phyloP scores from a whole-genome alignment of 2,329 filamentous ascomycete genomes.

The Fusarium cyanostomum region DNA sequence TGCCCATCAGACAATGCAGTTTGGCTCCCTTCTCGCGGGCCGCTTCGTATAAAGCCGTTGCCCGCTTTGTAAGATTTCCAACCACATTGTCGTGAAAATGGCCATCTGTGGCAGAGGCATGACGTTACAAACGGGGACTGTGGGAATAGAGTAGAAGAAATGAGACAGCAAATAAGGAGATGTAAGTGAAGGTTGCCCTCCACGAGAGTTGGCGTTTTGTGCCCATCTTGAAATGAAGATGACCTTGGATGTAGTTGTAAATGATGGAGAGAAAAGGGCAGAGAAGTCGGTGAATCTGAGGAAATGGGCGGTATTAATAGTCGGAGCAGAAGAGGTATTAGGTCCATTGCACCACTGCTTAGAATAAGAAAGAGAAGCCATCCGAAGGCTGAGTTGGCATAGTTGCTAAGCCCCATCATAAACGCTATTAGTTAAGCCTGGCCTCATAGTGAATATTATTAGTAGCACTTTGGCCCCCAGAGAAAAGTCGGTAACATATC shows the following conservation, averaged over 20 bases:
- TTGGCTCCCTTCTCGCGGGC: background rate
- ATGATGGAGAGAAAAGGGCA: background rate
- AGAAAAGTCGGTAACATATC: background rate
- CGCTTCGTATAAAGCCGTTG: background rate
- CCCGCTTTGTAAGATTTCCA: conserved; percentile 5
- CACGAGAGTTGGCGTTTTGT: background rate
- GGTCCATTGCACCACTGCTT: background rate
- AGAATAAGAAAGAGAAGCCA: background rate
- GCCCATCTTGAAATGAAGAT: background rate
- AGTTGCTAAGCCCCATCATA: background rate
- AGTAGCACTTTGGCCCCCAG: background rate
- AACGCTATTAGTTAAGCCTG: background rate
- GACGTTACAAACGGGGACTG: background rate
- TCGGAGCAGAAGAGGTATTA: background rate
- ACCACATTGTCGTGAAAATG: background rate
- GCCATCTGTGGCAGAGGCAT: background rate
- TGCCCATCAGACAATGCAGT: background rate
- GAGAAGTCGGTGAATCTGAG: background rate
- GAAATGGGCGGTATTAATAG: background rate
- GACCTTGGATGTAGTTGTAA: background rate
- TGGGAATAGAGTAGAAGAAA: conserved; percentile 1
- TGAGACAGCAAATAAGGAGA: background rate
- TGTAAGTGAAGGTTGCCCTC: conserved; percentile 1
- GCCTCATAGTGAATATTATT: background rate
- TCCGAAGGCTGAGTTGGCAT: background rate